Evolutionary conservation across 306 rosid species (phyloP), one percentile per base, ranked within the genome.

Genomic region (Boehmeria nivea): DNA sequence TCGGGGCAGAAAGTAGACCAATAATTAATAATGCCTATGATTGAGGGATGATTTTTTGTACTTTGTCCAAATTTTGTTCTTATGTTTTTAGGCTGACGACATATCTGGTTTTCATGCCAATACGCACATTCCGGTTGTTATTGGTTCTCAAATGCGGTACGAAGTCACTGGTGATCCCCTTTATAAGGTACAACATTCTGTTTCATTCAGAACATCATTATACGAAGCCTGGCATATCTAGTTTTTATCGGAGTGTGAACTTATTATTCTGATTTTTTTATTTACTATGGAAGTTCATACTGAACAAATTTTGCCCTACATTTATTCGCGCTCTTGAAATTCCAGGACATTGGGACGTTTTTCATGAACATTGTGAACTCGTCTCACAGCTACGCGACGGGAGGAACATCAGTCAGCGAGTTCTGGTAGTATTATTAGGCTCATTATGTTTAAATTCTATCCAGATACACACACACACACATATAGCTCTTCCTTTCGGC

Each of bases 351-450:
- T 13, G 82, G 84, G 39, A 71, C 69, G 26, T 93, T 74, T 81
- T 93, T 93, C 66, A 83, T 93, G 99, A 76, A 81, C 58, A 6
- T 72, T 39, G 69, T 93, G 31, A 87, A 93, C 80, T 85, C 99
- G 52, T 85, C 96, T 63, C 96, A 93, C 58, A 78, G 77, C 74
- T 93, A 85, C 70, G 99, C 99, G 72, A 93, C 99, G 6, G 99
- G 99, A 79, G 99, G 99, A 76, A 79, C 99, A 62, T 93, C 99
- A 16, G 80, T 64, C 64, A 0, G 37, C 1, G 99, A 93, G 63
- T 75, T 77, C 81, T 93, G 99, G 99, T 93, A 93, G 58, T 31
- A 31, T 2, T 31, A n/a, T n/a, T 10, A 10, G 36, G 1, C 36
- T 31, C 36, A 10, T 31, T 31, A 31, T 4, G 36, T 31, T 31